Percentiles rank a stretch among this genome's conserved stretches.
These are phyloP conservation scores for Seminavis robusta DNA, from an alignment of 108 stramenopile genomes.

Conservation along the genomic window DNA sequence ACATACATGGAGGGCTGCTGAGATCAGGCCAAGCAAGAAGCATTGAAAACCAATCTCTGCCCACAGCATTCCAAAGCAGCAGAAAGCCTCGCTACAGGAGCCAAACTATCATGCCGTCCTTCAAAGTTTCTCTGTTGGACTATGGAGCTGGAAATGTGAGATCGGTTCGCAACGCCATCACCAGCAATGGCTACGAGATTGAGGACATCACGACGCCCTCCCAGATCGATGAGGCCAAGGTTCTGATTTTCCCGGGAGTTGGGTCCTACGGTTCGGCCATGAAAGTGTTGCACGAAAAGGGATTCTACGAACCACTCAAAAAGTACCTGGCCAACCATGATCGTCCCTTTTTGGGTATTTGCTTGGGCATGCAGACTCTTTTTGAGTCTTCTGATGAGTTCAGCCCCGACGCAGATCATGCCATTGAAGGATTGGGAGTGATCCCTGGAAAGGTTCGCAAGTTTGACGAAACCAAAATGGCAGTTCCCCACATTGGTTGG, in stretches of 20 bases:
- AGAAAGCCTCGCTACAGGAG: no score
- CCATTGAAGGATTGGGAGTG: constrained; percentile 85
- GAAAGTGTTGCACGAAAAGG: constrained; percentile 58
- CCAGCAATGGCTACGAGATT: constrained; percentile 77
- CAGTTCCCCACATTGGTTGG: constrained; percentile 98
- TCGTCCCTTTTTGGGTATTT: constrained; percentile 95
- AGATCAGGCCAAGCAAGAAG: no score
- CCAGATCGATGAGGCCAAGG: constrained; percentile 83
- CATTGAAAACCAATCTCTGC: no score
- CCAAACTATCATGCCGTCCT: constrained; percentile 43
- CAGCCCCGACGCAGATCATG: constrained; percentile 35
- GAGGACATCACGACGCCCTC: constrained; percentile 75
- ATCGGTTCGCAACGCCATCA: constrained; percentile 91
- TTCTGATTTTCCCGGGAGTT: constrained; percentile 94
- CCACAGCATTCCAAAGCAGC: no score
- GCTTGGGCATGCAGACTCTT: constrained; percentile 98
- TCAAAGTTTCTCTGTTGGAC: constrained; percentile 90
- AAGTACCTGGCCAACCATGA: constrained; percentile 64
- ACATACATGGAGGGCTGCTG: no score
- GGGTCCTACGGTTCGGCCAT: constrained; percentile 86
- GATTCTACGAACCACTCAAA: constrained; percentile 79
- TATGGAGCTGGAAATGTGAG: constrained; percentile 99
- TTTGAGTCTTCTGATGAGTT: constrained; percentile 92
- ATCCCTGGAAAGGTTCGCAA: constrained; percentile 88
- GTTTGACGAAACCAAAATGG: constrained; percentile 68